Evolutionary conservation across 306 rosid species (phyloP).

Genomic region (Delonix regia): DNA sequence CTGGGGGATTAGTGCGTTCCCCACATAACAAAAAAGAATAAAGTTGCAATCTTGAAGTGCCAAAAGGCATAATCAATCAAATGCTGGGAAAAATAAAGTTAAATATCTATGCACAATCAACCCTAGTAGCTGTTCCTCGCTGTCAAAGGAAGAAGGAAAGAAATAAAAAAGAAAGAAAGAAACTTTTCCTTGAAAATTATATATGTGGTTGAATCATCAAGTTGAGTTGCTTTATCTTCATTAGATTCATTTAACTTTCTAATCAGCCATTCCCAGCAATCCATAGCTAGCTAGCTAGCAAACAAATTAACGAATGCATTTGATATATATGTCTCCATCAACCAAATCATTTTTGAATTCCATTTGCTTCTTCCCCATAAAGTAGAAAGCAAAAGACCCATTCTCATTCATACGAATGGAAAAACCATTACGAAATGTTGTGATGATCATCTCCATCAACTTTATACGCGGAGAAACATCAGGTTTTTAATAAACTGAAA

Average conservation of each 20-base stretch:
- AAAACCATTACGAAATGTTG: not conserved
- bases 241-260: slow-evolving; percentile 16
- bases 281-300: not conserved
- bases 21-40: not conserved
- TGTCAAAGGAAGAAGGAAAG: not conserved
- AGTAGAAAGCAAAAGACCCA: slow-evolving; percentile 34
- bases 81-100: not conserved
- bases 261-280: not conserved
- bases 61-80: not conserved
- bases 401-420: not conserved
- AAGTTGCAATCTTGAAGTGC: slow-evolving; percentile 1
- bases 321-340: slow-evolving; percentile 19
- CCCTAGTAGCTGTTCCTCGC: slow-evolving; percentile 7
- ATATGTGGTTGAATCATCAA: not conserved
- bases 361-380: slow-evolving; percentile 26
- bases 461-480: slow-evolving; percentile 7
- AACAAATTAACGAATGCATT: not conserved
- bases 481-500: not conserved
- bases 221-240: not conserved
- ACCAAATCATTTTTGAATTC: slow-evolving; percentile 22
- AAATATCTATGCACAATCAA: slow-evolving; percentile 13
- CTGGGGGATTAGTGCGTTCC: not conserved
- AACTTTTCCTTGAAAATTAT: not conserved
- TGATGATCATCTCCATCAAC: slow-evolving; percentile 1
- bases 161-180: not conserved